Conservation (phyloP, 208 protist species). For the Naegleria fowleri region DNA sequence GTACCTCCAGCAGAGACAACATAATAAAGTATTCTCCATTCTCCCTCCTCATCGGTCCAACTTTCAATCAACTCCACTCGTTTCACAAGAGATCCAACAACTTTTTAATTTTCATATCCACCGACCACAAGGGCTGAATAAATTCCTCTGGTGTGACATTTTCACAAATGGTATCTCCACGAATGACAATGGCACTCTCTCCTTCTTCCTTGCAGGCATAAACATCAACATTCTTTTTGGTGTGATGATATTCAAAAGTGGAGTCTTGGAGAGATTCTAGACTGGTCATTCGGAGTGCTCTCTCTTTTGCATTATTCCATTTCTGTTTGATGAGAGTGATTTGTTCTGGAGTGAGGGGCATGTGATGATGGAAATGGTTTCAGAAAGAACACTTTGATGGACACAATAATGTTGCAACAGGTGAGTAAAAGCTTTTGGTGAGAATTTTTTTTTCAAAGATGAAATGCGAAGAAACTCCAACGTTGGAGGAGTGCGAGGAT, state of each 20-base stretch:
- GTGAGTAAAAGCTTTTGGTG: too few species aligned
- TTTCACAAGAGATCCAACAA: not conserved
- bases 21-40: not conserved
- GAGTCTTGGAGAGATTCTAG: not conserved
- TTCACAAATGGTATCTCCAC: not conserved
- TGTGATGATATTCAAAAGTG: not conserved
- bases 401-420: too few species aligned
- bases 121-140: not conserved
- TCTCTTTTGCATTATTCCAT: too few species aligned
- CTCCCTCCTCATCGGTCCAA: not conserved
- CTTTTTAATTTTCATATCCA: not conserved
- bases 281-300: not conserved
- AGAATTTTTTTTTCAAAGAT: too few species aligned
- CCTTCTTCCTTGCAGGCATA: not conserved
- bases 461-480: too few species aligned
- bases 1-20: not conserved
- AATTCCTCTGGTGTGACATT: not conserved
- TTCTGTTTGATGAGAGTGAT: too few species aligned
- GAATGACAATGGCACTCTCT: not conserved
- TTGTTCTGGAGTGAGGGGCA: too few species aligned
- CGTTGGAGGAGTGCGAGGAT: too few species aligned
- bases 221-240: not conserved
- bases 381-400: too few species aligned
- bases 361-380: too few species aligned
- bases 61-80: not conserved